Base-by-base conservation (phyloP, 208 protist genomes). In the Trypanosoma melophagium region DNA sequence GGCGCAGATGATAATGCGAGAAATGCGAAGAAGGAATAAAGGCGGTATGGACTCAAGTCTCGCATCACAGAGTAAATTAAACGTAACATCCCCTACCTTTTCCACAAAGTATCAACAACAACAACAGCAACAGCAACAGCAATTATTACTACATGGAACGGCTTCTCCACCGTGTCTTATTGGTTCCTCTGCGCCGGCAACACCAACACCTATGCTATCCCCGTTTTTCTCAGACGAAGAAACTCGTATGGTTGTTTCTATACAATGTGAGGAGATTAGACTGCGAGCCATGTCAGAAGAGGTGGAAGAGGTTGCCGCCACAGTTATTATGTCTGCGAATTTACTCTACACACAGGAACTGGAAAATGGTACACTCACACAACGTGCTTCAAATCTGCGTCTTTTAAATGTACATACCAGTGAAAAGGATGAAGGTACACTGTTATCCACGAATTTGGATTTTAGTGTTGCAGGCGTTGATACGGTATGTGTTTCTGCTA, bases 241-340 rank as follows among this genome's bases (percentile, higher is more conserved):
- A 50, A 53, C 66, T 56, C 75, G 77, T 8, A 57, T 80, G n/a
- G 63, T 81, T 9, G 64, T 70, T 7, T 72, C 62, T 38, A 76
- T 92, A 47, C 51, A 44, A 41, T 89, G 80, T 65, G 38, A 69
- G 25, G 50, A 83, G 19, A 58, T 90, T 25, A 60, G 60, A 45
- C 12, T 91, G 54, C 74, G 73, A 42, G 59, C 90, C 61, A 62
- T 92, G n/a, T 84, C 81, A 2, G 89, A 95, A 60, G 89, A 90
- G 45, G 74, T 84, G 22, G 65, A 83, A 54, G 72, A 64, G 12
- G 41, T 95, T 17, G 83, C 79, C 4, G 44, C 81, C 12, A 77
- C 84, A 0, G n/a, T 93, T 42, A 67, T 62, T 64, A 87, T 81
- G 79, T 69, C 79, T 56, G 42, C 68, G 17, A 53, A 60, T 22